Evolutionary conservation across 164 flowering plant genomes (phyloP).

Genomic region (Dillenia turbinata): DNA sequence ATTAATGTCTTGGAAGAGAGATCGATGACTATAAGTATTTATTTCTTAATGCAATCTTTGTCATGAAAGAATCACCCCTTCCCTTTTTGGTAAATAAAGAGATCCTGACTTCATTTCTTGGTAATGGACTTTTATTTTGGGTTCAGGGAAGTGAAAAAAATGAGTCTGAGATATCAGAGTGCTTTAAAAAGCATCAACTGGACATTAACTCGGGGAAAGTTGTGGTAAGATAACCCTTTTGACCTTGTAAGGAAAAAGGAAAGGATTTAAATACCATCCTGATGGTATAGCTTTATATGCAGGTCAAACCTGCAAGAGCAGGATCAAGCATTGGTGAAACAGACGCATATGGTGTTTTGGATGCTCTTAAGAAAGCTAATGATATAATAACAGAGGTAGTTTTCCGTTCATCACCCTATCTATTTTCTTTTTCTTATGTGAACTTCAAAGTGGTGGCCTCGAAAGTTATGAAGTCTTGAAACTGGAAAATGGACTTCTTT

Average conservation of each 20-base stretch:
- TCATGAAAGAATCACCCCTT: too few relatives aligned
- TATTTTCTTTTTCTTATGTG: too few relatives aligned
- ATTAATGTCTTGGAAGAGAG: too few relatives aligned
- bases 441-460: too few relatives aligned
- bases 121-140: too few relatives aligned
- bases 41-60: too few relatives aligned
- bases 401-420: neutral
- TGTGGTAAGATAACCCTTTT: conserved; percentile 50
- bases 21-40: too few relatives aligned
- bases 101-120: too few relatives aligned
- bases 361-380: conserved; percentile 60
- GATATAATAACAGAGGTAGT: conserved; percentile 61
- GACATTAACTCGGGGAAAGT: conserved; percentile 65
- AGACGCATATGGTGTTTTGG: conserved; percentile 82
- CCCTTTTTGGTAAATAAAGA: too few relatives aligned
- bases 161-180: conserved; percentile 44
- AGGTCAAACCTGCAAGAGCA: conserved; percentile 90
- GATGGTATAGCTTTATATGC: neutral
- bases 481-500: neutral
- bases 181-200: conserved; percentile 69
- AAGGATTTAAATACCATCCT: neutral
- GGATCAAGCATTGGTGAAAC: conserved; percentile 91
- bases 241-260: neutral
- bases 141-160: conserved; percentile 41
- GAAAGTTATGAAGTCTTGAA: too few relatives aligned